Conservation (phyloP, 2,329 filamentous ascomycete genomes). For the Verticillium tricorpus region DNA sequence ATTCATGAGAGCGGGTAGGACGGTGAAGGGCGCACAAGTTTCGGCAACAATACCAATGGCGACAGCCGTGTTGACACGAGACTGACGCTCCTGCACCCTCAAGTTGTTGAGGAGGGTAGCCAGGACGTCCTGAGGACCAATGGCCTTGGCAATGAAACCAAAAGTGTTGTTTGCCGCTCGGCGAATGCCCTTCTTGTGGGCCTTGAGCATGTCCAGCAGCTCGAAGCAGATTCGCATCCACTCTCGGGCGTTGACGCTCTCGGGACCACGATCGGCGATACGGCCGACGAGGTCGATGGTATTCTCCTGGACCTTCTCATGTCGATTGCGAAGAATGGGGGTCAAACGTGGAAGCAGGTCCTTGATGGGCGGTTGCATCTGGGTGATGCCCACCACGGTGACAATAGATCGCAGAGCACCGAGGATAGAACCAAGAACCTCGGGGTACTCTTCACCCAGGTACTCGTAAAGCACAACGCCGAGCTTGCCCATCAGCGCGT, state of each 20-base stretch:
- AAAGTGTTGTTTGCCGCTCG: conserved; percentile 99
- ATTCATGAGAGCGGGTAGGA: conserved; percentile 98
- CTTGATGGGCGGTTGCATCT: conserved; percentile 98
- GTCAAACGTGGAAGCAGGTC: conserved; percentile 92
- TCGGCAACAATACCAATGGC: conserved; percentile 98
- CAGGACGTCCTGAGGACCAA: conserved; percentile 94
- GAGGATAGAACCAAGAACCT: conserved; percentile 93
- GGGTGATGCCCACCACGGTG: conserved; percentile 93
- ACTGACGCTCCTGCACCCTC: conserved; percentile 94
- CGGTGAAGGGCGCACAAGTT: conserved; percentile 96
- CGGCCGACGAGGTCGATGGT: conserved; percentile 97
- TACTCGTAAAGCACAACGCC: conserved; percentile 96
- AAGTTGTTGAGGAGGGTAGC: conserved; percentile 95
- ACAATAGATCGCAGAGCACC: conserved; percentile 94
- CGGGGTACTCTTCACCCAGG: conserved; percentile 95
- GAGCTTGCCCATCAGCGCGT: conserved; percentile 91
- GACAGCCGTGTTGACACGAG: conserved; percentile 95
- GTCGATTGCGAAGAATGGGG: conserved; percentile 95
- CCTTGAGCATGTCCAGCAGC: conserved; percentile 97
- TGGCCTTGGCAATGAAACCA: conserved; percentile 98
- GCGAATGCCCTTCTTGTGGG: conserved; percentile 98
- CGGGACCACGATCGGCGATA: conserved; percentile 94
- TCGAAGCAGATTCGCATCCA: conserved; percentile 99
- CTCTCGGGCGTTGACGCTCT: conserved; percentile 93
- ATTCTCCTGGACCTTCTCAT: conserved; percentile 99